These are phyloP conservation scores for Euclidium syriacum DNA, from an alignment of 345 rosid species.

Conservation along the genomic window DNA sequence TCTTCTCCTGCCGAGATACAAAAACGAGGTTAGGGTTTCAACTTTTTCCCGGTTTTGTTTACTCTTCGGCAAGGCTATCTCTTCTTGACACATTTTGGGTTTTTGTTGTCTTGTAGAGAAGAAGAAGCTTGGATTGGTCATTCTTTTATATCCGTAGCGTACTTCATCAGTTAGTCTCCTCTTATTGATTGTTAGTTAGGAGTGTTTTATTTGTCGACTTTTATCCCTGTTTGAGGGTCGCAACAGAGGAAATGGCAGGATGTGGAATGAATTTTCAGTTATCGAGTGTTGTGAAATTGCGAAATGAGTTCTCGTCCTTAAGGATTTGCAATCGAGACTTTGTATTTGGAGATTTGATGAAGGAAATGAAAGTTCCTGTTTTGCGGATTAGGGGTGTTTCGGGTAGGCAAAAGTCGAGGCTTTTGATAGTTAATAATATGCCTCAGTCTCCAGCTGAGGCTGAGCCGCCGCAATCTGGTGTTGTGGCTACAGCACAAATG, in stretches of 20 bases:
- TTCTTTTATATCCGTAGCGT: not conserved
- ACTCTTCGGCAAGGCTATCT: not conserved
- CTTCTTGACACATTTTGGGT: not conserved
- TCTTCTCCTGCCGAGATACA: conserved; percentile 6
- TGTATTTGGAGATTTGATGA: conserved; percentile 6
- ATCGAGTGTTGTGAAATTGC: conserved; percentile 22
- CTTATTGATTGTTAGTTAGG: not conserved
- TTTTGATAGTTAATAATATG: conserved; percentile 34
- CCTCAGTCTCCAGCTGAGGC: conserved; percentile 38
- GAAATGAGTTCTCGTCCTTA: conserved; percentile 25
- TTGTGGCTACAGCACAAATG: not conserved
- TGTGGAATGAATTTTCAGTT: conserved; percentile 33
- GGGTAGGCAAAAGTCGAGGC: conserved; percentile 32
- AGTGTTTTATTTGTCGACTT: conserved; percentile 35
- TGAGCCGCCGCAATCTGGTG: conserved; percentile 30
- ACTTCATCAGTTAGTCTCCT: not conserved
- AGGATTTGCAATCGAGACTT: conserved; percentile 26
- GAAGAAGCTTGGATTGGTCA: not conserved
- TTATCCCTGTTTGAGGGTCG: conserved; percentile 3
- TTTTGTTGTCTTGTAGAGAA: conserved; percentile 10
- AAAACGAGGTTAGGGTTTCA: conserved; percentile 14
- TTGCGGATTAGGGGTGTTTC: conserved; percentile 17
- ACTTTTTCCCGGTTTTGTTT: not conserved
- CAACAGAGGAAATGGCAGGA: conserved; percentile 39
- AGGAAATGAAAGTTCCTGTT: conserved; percentile 28